phyloP scores from a whole-genome alignment of 2,329 filamentous ascomycete genomes.

The Metarhizium sp. region DNA sequence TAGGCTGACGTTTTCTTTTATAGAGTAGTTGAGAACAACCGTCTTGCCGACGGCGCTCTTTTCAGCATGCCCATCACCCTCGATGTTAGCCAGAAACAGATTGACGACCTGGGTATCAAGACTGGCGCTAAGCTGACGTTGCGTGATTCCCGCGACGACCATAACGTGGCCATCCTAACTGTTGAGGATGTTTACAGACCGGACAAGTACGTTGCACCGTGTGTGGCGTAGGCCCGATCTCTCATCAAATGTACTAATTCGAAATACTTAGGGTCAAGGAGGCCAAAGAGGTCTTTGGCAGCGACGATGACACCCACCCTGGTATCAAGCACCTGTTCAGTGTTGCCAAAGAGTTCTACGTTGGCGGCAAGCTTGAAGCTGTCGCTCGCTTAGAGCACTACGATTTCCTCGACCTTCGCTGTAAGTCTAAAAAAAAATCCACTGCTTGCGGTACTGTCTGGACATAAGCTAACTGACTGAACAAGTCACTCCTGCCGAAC shows the following conservation, averaged over 20 bases:
- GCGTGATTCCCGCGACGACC: slow-evolving; percentile 92
- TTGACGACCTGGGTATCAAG: slow-evolving; percentile 69
- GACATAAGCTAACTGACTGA: slow-evolving; percentile 7
- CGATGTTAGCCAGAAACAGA: slow-evolving; percentile 66
- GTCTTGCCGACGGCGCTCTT: slow-evolving; percentile 78
- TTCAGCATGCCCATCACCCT: slow-evolving; percentile 97
- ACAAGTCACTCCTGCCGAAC: slow-evolving; percentile 80
- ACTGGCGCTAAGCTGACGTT: slow-evolving; percentile 75
- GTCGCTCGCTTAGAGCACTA: slow-evolving; percentile 96
- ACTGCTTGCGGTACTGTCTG: not conserved
- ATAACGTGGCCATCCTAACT: slow-evolving; percentile 89
- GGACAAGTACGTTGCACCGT: slow-evolving; percentile 64
- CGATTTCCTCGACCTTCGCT: slow-evolving; percentile 94
- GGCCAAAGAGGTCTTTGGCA: slow-evolving; percentile 90
- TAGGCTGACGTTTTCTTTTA: not conserved
- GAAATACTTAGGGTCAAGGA: slow-evolving; percentile 59
- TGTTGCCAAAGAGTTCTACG: slow-evolving; percentile 76
- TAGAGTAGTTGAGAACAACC: slow-evolving; percentile 81
- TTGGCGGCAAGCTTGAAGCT: slow-evolving; percentile 93
- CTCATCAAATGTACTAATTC: not conserved
- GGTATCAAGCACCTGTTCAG: slow-evolving; percentile 84
- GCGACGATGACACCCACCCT: slow-evolving; percentile 80
- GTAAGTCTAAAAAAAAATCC: slow-evolving; percentile 37
- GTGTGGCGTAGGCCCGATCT: not conserved
- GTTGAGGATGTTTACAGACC: slow-evolving; percentile 93